Evolutionary conservation across 495 filamentous ascomycete species (phyloP), one percentile per base, ranked within the genome.

Genomic region (Tetracladium marchalianum): DNA sequence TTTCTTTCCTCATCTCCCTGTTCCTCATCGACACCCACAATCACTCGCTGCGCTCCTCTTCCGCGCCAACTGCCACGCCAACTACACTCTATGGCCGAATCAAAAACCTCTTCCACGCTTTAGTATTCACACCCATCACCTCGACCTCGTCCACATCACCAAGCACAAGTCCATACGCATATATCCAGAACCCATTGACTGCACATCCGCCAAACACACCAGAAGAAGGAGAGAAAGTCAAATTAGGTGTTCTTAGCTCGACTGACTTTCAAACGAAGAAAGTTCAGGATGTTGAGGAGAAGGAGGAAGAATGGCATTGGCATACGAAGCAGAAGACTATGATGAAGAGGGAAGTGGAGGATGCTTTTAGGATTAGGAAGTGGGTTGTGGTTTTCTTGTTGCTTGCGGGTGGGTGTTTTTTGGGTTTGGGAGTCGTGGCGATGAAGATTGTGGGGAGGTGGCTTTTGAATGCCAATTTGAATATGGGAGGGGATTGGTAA

Each of bases 1-100:
- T 72, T 43, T 62, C 70, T 13, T 77, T 77, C 62, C 39, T 77
- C 51, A 16, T 76, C 43, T 75, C 72, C 11, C 67, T 77, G 31
- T 59, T 60, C 47, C 47, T 75, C 6, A 58, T 77, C 44, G 71
- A 75, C 60, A 51, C 60, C 13, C 60, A 60, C n/a, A 62, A 73
- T 31, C 33, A 43, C 31, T 9, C 32, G 18, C 35, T 49, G 11
- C 50, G 53, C 31, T 8, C 22, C 9, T 41, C 44, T 17, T 32
- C 39, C 10, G 46, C 38, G 11, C 39, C 47, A 11, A 11, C 35
- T 3, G 19, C 47, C 24, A 27, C 11, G 5, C 37, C 22, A 7
- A 17, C 36, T 18, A 49, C 46, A 4, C 1, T 39, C 4, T 36
- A 46, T n/a, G 42, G 46, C 4, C 48, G 35, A 1, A 32, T 50